A percentile compares a stretch with the other conserved stretches of the same genome.
phyloP scores from a whole-genome alignment of 305 asterid species.

The Striga hermonthica region DNA sequence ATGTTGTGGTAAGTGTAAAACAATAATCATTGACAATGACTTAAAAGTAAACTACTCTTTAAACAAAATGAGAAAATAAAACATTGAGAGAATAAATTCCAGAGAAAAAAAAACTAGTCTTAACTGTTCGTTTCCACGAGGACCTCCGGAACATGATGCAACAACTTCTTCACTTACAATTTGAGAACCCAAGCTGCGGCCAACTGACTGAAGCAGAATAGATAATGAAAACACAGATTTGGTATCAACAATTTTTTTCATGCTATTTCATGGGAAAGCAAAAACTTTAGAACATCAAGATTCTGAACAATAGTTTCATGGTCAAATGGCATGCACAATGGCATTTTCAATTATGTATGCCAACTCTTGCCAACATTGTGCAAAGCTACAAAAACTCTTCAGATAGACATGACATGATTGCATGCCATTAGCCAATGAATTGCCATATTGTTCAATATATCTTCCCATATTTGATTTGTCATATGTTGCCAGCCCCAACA shows the following conservation, averaged over 20 bases:
- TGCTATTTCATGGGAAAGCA: constrained; percentile 2
- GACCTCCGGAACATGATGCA: constrained; percentile 77
- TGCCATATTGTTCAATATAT: too few relatives aligned
- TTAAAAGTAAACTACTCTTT: background rate
- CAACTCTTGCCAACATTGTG: too few relatives aligned
- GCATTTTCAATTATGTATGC: background rate
- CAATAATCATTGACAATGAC: background rate
- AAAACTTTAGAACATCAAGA: constrained; percentile 2
- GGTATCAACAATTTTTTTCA: constrained; percentile 11
- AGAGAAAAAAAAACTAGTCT: constrained; percentile 27
- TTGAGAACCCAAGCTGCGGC: constrained; percentile 64
- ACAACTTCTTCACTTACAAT: constrained; percentile 67
- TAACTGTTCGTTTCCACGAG: constrained; percentile 89
- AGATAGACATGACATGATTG: too few relatives aligned
- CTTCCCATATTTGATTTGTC: too few relatives aligned
- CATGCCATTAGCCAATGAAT: too few relatives aligned
- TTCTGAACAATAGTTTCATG: background rate
- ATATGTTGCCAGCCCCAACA: background rate
- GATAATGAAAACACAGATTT: constrained; percentile 24
- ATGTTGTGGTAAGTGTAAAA: background rate
- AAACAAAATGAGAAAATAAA: background rate
- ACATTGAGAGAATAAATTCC: constrained; percentile 16
- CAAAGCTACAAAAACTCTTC: too few relatives aligned
- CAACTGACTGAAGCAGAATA: constrained; percentile 55
- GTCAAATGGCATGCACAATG: constrained; percentile 8